A percentile compares a stretch with the other conserved stretches of the same genome.
Conservation (phyloP, 805 yeast genomes). For the Yamadazyma scolyti region DNA sequence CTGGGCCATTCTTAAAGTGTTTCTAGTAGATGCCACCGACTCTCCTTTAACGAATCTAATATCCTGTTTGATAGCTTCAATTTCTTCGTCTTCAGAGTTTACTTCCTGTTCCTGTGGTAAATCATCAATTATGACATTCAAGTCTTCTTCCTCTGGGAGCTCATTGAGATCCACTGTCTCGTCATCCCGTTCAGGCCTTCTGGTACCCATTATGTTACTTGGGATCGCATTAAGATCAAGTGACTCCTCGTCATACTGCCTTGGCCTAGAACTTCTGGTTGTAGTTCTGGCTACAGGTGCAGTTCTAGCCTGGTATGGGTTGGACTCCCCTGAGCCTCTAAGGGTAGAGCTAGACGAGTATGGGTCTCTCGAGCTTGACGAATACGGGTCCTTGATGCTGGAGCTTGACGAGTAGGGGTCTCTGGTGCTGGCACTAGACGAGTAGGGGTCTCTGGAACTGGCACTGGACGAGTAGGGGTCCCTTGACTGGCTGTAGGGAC, state of each 20-base stretch:
- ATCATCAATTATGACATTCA: conserved; percentile 36
- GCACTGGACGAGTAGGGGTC: neutral
- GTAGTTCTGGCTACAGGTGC: too few species aligned
- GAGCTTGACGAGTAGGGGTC: conserved; percentile 3
- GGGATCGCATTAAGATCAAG: conserved; percentile 39
- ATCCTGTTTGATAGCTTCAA: conserved; percentile 80
- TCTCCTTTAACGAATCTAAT: conserved; percentile 82
- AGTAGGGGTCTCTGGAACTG: conserved; percentile 3
- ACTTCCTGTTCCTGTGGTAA: conserved; percentile 36
- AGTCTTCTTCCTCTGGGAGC: conserved; percentile 31
- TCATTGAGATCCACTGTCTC: conserved; percentile 31
- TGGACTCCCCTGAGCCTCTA: too few species aligned
- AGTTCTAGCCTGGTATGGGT: too few species aligned
- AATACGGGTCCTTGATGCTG: conserved; percentile 14
- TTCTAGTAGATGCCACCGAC: conserved; percentile 79
- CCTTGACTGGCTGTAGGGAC: neutral
- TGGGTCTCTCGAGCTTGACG: conserved; percentile 11
- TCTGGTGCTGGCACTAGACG: conserved; percentile 1
- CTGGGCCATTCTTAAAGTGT: conserved; percentile 59
- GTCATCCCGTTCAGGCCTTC: conserved; percentile 17
- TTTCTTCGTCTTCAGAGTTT: conserved; percentile 78
- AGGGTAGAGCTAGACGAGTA: too few species aligned
- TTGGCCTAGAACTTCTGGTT: conserved; percentile 2
- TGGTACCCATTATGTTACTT: conserved; percentile 20
- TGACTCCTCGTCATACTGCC: conserved; percentile 25